Evolutionary conservation across 192 early-diverging fungal species (phyloP), one percentile per base, ranked within the genome.

Genomic region (Podila epigama): DNA sequence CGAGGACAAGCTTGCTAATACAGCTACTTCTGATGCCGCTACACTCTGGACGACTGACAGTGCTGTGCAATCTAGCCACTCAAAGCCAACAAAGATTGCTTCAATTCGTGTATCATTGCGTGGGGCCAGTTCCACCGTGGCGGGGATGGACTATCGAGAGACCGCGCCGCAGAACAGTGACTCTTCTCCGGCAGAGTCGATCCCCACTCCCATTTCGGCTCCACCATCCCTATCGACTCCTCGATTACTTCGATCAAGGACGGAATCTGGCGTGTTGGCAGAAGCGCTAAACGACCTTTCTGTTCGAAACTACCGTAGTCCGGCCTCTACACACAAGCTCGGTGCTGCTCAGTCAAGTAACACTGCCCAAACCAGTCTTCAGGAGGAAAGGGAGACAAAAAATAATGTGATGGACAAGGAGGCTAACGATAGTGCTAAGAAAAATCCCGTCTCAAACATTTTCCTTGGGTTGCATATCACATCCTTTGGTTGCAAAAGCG

Each of bases 401-500:
- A 64, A 36, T 25, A 42, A 18, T n/a, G n/a, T n/a, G n/a, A n/a
- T n/a, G n/a, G n/a, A n/a, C n/a, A n/a, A n/a, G n/a, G n/a, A n/a
- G n/a, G n/a, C n/a, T n/a, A n/a, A n/a, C n/a, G n/a, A n/a, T n/a
- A n/a, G n/a, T n/a, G n/a, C n/a, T n/a, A n/a, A n/a, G n/a, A n/a
- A n/a, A n/a, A n/a, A n/a, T n/a, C 55, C 28, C 11, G 15, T 20
- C 0, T 60, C 62, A 1, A 77, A 63, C 12, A 75, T 77, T 5
- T 77, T 77, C 39, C 29, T 63, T 10, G 66, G 66, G 20, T 56
- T 77, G 2, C 48, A 68, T 34, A 77, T 77, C 39, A 63, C 73
- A 5, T 51, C 73, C 10, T 36, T 56, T 37, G 73, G 56, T 0
- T 64, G 60, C 51, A 77, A 58, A 5, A 27, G 27, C 25, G 51